Percentiles rank a stretch among this genome's conserved stretches.
Conservation (phyloP, 2,329 filamentous ascomycete species). For the Penicillium sp. region DNA sequence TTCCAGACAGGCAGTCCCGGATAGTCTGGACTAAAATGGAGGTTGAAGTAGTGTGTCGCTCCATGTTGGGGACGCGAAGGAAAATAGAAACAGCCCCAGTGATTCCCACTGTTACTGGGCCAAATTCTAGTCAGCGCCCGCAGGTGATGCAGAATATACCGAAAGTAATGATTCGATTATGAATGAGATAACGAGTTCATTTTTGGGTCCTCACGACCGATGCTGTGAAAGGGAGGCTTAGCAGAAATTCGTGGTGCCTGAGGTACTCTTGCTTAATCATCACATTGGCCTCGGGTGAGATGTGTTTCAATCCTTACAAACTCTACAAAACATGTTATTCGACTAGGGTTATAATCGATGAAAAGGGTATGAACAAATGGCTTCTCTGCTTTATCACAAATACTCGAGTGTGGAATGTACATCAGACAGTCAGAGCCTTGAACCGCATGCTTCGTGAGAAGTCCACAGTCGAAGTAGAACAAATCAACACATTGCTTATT, state of each 20-base stretch:
- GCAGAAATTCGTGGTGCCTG: neutral
- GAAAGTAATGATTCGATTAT: neutral
- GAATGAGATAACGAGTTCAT: neutral
- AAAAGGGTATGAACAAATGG: neutral
- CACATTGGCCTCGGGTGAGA: neutral
- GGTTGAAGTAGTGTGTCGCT: conserved; percentile 14
- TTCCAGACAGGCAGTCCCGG: conserved; percentile 19
- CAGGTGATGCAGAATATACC: neutral
- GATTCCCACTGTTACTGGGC: neutral
- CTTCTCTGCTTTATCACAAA: neutral
- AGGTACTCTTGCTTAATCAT: conserved; percentile 4
- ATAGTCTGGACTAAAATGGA: conserved; percentile 17
- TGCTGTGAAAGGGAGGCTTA: neutral
- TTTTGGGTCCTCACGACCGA: neutral
- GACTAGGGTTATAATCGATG: neutral
- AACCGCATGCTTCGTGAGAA: neutral
- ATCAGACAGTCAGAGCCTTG: neutral
- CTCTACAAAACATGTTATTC: neutral
- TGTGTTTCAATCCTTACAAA: neutral
- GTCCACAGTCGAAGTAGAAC: neutral
- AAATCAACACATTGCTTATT: conserved; percentile 24
- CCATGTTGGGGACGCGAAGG: conserved; percentile 12
- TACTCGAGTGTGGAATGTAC: neutral
- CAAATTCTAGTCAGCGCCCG: neutral
- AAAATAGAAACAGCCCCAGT: conserved; percentile 1